Evolutionary conservation across 495 filamentous ascomycete genomes (phyloP), one percentile per base, ranked within the genome.

Genomic region (Recurvomyces mirabilis): DNA sequence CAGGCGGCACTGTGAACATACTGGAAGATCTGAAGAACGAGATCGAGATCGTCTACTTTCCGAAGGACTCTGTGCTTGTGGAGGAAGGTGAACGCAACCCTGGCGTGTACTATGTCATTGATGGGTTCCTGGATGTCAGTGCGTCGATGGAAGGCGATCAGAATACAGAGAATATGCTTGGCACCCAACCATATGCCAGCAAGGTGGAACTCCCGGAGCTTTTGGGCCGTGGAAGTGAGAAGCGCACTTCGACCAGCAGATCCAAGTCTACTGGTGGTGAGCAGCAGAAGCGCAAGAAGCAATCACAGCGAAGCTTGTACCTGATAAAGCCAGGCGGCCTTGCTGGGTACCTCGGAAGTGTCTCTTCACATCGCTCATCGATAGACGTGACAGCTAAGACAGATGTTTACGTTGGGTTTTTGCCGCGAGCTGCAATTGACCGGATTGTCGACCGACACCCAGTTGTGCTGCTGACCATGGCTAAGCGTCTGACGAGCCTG

Each of bases 31-130:
- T 94, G 57, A 77, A 78, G 35, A 78, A 91, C 53, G 91, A 98
- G 32, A 74, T 96, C n/a, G 91, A 98, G 57, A 94, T 98, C 49
- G 93, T 98, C 3, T 95, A 82, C 65, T 98, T 98, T 52, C 87
- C 86, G 0, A 82, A 96, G 57, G 87, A 83, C 3, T 87, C 91
- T 6, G 83, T 98, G 5, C 70, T 98, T n/a, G 89, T 98, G 0
- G 91, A 98, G 52, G 87, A 96, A 60, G 88, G 91, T 0, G 91
- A 98, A 65, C 73, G 93, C 14, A 93, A 93, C 53, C 93, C 93
- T 0, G 91, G 91, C 0, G 68, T 98, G 9, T 98, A 98, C 65
- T 98, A 96, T 60, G 91, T 98, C 10, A 83, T 98, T 40, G 91
- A 98, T 60, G 91, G 91, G 3, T 98, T 98, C 49, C 65, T 98